Evolutionary conservation across 305 asterid genomes (phyloP), one percentile per base, ranked within the genome.

Genomic region (Nicotiana rustica): DNA sequence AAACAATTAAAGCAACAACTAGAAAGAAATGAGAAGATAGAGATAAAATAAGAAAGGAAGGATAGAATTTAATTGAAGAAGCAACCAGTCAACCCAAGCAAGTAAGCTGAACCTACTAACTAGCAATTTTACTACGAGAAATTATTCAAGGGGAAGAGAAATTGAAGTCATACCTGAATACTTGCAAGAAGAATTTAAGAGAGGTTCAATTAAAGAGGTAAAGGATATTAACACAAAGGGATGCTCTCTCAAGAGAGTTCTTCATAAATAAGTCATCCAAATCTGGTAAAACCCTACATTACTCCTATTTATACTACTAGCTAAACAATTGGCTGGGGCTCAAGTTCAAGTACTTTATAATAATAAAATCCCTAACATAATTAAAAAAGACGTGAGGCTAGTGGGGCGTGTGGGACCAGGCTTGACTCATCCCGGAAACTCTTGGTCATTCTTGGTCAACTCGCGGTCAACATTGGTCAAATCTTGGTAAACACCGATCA

Each of bases 241-340:
- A 38, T 29, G 56, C 15, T 38, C 77, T 15, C 31, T n/a, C 56
- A 36, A 17, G 77, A 68, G 55, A 36, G 19, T 68, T 68, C 59
- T 52, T 52, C 10, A 15, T 56, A 17, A 56, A 56, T 56, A 56
- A 4, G 15, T n/a, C 77, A 36, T 68, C 6, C 38, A 68, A 36
- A 17, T 33, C 14, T 35, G 35, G 21, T 7, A 67, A 35, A 36
- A 68, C 55, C 47, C 41, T 68, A 36, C 5, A 19, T 36, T n/a
- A 38, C 77, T 68, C 41, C 77, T 68, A 68, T 5, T 36, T 68
- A 68, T 36, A n/a, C 56, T 36, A 68, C 38, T 68, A 68, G 56
- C 56, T 36, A 9, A 68, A 68, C 17, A 38, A 36, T 68, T 52
- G 77, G 77, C 9, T 68, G n/a, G 77, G 56, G 56, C 21, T 47